Conservation (phyloP, 192 early-diverging fungal genomes). For the Powellomyces hirtus region DNA sequence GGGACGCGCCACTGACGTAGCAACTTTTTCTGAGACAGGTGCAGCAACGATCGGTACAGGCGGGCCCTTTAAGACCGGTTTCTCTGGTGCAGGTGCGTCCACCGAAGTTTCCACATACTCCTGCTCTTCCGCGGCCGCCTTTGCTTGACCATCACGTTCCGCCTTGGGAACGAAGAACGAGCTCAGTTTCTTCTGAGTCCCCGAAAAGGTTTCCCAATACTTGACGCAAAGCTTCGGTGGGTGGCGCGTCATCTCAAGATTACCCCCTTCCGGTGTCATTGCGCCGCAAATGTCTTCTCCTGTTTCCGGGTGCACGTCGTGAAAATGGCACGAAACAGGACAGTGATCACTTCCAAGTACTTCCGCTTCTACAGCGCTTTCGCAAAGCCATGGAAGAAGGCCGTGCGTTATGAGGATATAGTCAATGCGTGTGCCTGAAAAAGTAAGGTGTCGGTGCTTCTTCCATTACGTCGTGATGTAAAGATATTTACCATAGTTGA, state of each 20-base stretch:
- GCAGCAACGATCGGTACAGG: no score
- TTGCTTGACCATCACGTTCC: neutral
- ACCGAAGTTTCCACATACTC: neutral
- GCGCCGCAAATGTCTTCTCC: slow-evolving; percentile 11
- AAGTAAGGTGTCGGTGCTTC: no score
- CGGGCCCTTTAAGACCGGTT: no score
- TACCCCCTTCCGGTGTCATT: slow-evolving; percentile 11
- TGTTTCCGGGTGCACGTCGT: slow-evolving; percentile 25
- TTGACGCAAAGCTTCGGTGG: slow-evolving; percentile 49
- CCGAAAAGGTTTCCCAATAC: slow-evolving; percentile 58
- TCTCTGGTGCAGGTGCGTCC: no score
- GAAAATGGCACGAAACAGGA: slow-evolving; percentile 50
- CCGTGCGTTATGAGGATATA: slow-evolving; percentile 60
- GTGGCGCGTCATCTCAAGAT: slow-evolving; percentile 1
- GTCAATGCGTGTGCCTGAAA: slow-evolving; percentile 71
- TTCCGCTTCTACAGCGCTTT: slow-evolving; percentile 53
- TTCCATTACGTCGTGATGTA: no score
- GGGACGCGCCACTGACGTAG: no score
- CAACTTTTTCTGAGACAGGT: no score
- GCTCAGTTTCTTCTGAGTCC: slow-evolving; percentile 57
- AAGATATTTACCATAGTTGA: slow-evolving; percentile 48
- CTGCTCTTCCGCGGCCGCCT: neutral
- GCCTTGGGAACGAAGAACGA: slow-evolving; percentile 41
- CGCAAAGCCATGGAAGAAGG: slow-evolving; percentile 59
- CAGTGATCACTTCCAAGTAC: slow-evolving; percentile 82